These are phyloP conservation scores for Casuarina cunninghamiana DNA, from an alignment of 306 rosid genomes.

Conservation along the genomic window DNA sequence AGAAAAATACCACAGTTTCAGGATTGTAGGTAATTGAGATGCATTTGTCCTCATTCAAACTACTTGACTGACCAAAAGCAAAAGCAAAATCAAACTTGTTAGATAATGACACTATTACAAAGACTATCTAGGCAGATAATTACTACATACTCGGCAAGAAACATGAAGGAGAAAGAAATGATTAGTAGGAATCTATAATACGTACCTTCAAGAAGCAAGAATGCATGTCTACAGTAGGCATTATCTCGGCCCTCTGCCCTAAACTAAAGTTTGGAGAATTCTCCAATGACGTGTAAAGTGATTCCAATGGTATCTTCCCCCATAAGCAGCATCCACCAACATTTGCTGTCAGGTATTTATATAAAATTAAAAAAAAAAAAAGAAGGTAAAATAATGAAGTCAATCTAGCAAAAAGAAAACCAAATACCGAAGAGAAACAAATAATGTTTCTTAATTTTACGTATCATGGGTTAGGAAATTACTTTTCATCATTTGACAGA, in stretches of 20 bases:
- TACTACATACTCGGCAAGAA: constrained; percentile 22
- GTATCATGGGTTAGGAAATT: not conserved
- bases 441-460: not conserved
- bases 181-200: constrained; percentile 18
- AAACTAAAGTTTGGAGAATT: constrained; percentile 50
- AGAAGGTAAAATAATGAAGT: constrained; percentile 26
- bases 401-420: constrained; percentile 5
- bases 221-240: constrained; percentile 47
- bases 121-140: constrained; percentile 20
- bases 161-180: constrained; percentile 13
- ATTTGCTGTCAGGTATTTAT: constrained; percentile 39
- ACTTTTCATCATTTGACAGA: not conserved
- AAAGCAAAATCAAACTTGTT: not conserved
- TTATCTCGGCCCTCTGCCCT: constrained; percentile 66
- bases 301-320: constrained; percentile 66
- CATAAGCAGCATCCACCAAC: constrained; percentile 57
- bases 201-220: constrained; percentile 75
- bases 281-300: constrained; percentile 56
- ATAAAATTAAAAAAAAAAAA: too few species aligned
- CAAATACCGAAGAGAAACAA: not conserved
- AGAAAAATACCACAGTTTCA: constrained; percentile 53
- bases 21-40: constrained; percentile 48
- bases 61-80: constrained; percentile 49
- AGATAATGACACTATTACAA: not conserved
- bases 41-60: constrained; percentile 50